Percentiles rank a stretch among this genome's conserved stretches.
Evolutionary conservation across 1,139 yeast genomes (phyloP).

Genomic region (Kodamaea fungicola): DNA sequence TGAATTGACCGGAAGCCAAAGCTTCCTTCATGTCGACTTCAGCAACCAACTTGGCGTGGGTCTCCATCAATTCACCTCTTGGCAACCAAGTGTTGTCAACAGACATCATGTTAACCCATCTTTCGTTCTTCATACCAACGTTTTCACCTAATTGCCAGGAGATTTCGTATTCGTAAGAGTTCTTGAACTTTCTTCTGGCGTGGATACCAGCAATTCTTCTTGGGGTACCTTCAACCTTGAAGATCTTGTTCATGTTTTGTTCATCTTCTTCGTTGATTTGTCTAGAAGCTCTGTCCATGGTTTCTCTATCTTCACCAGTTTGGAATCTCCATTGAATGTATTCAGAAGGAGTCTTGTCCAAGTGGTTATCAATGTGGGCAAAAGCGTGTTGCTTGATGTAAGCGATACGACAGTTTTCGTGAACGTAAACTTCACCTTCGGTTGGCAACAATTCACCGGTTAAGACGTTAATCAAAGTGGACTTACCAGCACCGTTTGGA

Average conservation of each 20-base stretch:
- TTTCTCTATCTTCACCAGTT: slow-evolving; percentile 99
- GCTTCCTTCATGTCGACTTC: slow-evolving; percentile 99
- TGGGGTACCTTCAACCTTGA: slow-evolving; percentile 97
- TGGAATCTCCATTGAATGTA: slow-evolving; percentile 99
- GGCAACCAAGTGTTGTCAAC: slow-evolving; percentile 99
- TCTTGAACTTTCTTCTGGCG: slow-evolving; percentile 99
- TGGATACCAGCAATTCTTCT: slow-evolving; percentile 95
- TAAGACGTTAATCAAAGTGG: slow-evolving; percentile 95
- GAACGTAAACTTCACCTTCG: slow-evolving; percentile 96
- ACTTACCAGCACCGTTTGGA: slow-evolving; percentile 99
- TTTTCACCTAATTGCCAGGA: slow-evolving; percentile 96
- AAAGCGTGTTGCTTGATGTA: slow-evolving; percentile 99
- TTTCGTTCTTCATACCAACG: slow-evolving; percentile 97
- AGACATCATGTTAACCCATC: slow-evolving; percentile 99
- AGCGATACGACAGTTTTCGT: slow-evolving; percentile 99
- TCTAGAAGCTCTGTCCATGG: slow-evolving; percentile 99
- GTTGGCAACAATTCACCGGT: slow-evolving; percentile 99
- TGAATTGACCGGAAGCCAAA: slow-evolving; percentile 99
- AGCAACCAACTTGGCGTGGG: slow-evolving; percentile 98
- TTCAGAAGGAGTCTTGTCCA: slow-evolving; percentile 99
- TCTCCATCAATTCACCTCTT: slow-evolving; percentile 98
- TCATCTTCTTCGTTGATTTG: slow-evolving; percentile 96
- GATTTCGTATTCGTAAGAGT: slow-evolving; percentile 99
- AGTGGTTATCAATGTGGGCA: slow-evolving; percentile 97
- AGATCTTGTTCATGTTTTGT: slow-evolving; percentile 98